Percentiles rank a stretch among this genome's conserved stretches.
Conservation (phyloP, 176 grass and related monocot genomes). For the Musa beccarii region DNA sequence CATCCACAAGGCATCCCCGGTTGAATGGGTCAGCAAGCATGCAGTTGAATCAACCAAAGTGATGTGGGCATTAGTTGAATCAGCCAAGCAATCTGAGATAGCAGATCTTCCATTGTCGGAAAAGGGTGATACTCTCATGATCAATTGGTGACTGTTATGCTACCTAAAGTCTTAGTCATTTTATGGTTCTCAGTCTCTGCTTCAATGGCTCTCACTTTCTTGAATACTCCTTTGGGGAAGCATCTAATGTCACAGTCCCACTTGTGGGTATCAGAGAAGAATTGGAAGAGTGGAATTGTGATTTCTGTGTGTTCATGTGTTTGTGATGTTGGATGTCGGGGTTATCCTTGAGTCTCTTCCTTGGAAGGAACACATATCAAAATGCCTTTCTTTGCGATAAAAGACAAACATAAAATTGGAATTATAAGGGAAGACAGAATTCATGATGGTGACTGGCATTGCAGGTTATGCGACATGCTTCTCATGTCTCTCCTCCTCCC, state of each 20-base stretch:
- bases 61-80: background rate
- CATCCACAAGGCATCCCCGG: background rate
- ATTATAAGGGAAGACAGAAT: no score
- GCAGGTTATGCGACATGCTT: no score
- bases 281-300: background rate
- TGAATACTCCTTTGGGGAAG: background rate
- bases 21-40: background rate
- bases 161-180: background rate
- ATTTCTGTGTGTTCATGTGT: background rate
- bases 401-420: background rate
- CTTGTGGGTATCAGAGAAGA: background rate
- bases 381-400: background rate
- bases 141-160: background rate
- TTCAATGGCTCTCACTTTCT: background rate
- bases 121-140: background rate
- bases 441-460: no score
- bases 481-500: no score
- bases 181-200: background rate
- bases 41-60: background rate
- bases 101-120: background rate
- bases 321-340: background rate
- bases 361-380: background rate
- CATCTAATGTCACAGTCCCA: background rate
- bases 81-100: background rate
- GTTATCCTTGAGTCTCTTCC: background rate